These are phyloP conservation scores for Physocladia obscura DNA, from an alignment of 192 early-diverging fungal genomes.

Conservation along the genomic window DNA sequence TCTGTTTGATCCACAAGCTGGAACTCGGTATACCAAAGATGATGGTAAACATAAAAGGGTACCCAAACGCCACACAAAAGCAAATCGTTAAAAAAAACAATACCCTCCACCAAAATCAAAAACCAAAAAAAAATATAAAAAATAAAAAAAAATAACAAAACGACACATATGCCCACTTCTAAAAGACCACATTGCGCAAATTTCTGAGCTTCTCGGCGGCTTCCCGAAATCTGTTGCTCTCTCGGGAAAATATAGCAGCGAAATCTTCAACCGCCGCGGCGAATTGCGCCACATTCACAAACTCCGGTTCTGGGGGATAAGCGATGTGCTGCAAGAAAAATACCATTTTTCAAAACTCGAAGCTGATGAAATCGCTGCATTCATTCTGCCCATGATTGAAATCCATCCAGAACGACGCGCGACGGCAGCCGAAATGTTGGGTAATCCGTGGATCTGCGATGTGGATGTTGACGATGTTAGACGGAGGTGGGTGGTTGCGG, in stretches of 20 bases:
- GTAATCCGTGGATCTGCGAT: conserved; percentile 40
- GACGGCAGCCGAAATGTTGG: conserved; percentile 45
- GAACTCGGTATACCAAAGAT: conserved; percentile 80
- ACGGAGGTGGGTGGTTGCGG: too few relatives aligned
- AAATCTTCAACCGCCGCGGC: conserved; percentile 87
- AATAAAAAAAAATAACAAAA: background rate
- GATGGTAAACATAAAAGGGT: too few relatives aligned
- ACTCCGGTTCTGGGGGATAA: conserved; percentile 77
- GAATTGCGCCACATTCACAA: conserved; percentile 81
- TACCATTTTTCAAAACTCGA: conserved; percentile 73
- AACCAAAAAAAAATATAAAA: too few relatives aligned
- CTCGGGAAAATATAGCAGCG: conserved; percentile 78
- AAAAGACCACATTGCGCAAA: conserved; percentile 93
- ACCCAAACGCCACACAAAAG: too few relatives aligned
- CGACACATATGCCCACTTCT: background rate
- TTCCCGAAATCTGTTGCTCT: conserved; percentile 78
- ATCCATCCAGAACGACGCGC: conserved; percentile 39
- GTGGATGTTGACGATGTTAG: conserved; percentile 34
- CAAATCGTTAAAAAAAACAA: too few relatives aligned
- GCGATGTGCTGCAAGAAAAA: conserved; percentile 86
- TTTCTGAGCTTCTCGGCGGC: conserved; percentile 87
- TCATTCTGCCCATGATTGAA: conserved; percentile 81
- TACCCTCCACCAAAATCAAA: background rate
- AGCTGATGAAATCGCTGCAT: conserved; percentile 72
- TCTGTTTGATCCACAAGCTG: conserved; percentile 90